These are phyloP conservation scores for Pseudocercospora fijiensis DNA, from an alignment of 2,329 filamentous ascomycete genomes.

Conservation along the genomic window DNA sequence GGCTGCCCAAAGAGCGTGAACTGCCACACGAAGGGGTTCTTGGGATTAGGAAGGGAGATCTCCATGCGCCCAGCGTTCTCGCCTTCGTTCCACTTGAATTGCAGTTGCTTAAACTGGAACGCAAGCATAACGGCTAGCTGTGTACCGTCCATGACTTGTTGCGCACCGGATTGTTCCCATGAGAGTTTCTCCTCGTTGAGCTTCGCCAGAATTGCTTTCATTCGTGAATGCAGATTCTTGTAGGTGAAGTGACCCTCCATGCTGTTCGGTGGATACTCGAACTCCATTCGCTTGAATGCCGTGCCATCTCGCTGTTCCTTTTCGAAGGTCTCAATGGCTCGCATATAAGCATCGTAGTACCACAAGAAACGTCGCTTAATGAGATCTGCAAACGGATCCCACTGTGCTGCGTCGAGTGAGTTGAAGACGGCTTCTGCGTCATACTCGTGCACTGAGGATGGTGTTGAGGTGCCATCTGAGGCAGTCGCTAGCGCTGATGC, in stretches of 20 bases:
- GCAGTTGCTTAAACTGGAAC: conserved; percentile 80
- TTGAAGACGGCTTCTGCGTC: conserved; percentile 40
- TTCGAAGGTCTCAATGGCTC: conserved; percentile 64
- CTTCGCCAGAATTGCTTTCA: conserved; percentile 66
- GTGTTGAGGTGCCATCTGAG: background rate
- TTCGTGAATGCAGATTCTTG: conserved; percentile 65
- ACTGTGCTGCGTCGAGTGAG: conserved; percentile 50
- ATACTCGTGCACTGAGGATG: conserved; percentile 39
- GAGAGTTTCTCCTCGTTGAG: conserved; percentile 68
- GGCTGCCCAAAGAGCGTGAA: conserved; percentile 87
- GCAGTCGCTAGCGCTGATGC: conserved; percentile 5
- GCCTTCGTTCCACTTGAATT: conserved; percentile 69
- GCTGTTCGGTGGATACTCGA: conserved; percentile 71
- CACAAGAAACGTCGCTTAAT: conserved; percentile 90
- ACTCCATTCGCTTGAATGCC: conserved; percentile 78
- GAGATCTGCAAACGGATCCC: conserved; percentile 85
- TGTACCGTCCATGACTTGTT: conserved; percentile 62
- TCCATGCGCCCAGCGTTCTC: conserved; percentile 65
- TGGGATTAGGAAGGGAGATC: conserved; percentile 66
- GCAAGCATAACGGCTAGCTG: conserved; percentile 79
- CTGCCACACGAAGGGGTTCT: conserved; percentile 86
- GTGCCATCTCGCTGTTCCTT: conserved; percentile 59
- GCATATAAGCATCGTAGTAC: conserved; percentile 89
- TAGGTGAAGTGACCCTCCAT: conserved; percentile 92
- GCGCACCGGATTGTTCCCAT: conserved; percentile 71